phyloP scores from a whole-genome alignment of 202 grass and related monocot species.

The Setaria viridis region DNA sequence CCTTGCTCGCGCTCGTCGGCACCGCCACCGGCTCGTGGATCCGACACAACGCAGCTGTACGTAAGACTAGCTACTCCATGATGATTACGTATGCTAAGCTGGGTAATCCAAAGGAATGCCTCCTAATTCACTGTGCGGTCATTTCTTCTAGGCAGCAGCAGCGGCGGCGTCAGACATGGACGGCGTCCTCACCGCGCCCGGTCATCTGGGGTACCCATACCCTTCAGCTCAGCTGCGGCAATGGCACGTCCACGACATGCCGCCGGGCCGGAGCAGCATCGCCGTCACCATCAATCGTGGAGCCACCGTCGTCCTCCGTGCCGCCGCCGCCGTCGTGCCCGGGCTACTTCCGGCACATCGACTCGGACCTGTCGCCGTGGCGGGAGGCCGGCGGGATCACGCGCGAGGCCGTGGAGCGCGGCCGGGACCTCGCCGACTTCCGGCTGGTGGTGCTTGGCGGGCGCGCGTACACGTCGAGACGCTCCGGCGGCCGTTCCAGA shows the following conservation, averaged over 20 bases:
- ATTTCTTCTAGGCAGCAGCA: neutral
- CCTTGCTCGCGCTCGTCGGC: neutral
- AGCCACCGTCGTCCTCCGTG: neutral
- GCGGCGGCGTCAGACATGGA: neutral
- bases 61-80: no score
- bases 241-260: neutral
- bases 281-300: neutral
- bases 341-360: neutral
- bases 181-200: neutral
- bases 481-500: neutral
- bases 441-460: neutral
- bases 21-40: neutral
- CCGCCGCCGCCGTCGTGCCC: neutral
- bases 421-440: neutral
- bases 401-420: neutral
- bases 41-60: neutral
- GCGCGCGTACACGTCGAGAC: neutral
- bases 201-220: neutral
- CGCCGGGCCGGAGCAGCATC: neutral
- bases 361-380: neutral
- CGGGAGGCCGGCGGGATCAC: neutral
- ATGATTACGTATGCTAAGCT: no score
- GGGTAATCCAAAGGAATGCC: neutral
- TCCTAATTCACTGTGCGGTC: neutral
- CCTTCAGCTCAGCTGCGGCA: neutral